Evolutionary conservation across 306 rosid species (phyloP).

Genomic region (Pyrus bretschneideri): DNA sequence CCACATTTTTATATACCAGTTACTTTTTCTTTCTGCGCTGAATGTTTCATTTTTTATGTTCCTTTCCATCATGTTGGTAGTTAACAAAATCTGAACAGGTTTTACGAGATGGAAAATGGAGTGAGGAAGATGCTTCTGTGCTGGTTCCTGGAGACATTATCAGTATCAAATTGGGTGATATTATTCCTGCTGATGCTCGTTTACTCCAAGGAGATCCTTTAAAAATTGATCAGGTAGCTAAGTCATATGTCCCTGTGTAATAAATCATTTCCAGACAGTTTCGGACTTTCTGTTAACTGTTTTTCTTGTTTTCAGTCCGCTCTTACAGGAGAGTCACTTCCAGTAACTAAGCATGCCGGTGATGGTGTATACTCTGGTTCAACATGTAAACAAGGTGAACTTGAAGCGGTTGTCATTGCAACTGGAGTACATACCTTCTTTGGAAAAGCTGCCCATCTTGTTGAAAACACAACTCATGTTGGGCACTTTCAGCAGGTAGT

Average conservation of each 20-base stretch:
- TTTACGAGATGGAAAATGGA: conserved; percentile 18
- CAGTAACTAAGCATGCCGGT: conserved; percentile 10
- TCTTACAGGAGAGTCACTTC: conserved; percentile 16
- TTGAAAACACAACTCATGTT: conserved; percentile 8
- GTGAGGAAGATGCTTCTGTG: conserved; percentile 19
- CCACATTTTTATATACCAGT: not conserved
- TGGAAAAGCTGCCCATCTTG: conserved; percentile 19
- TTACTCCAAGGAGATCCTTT: conserved; percentile 20
- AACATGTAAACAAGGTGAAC: conserved; percentile 19
- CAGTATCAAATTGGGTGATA: conserved; percentile 21
- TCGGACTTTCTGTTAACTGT: not conserved
- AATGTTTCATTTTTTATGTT: not conserved
- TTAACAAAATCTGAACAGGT: conserved; percentile 1
- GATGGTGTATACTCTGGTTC: conserved; percentile 16
- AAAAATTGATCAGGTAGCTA: conserved; percentile 15
- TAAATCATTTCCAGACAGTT: not conserved
- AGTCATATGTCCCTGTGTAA: not conserved
- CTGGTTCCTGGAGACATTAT: conserved; percentile 24
- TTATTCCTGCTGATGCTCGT: conserved; percentile 24
- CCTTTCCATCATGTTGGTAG: not conserved
- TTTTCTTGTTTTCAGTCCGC: conserved; percentile 9
- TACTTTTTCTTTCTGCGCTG: not conserved
- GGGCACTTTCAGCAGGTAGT: conserved; percentile 17
- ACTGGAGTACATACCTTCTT: conserved; percentile 11
- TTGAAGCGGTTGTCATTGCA: conserved; percentile 14